These are phyloP conservation scores for Maudiozyma bulderi DNA, from an alignment of 805 yeast genomes.

Conservation along the genomic window DNA sequence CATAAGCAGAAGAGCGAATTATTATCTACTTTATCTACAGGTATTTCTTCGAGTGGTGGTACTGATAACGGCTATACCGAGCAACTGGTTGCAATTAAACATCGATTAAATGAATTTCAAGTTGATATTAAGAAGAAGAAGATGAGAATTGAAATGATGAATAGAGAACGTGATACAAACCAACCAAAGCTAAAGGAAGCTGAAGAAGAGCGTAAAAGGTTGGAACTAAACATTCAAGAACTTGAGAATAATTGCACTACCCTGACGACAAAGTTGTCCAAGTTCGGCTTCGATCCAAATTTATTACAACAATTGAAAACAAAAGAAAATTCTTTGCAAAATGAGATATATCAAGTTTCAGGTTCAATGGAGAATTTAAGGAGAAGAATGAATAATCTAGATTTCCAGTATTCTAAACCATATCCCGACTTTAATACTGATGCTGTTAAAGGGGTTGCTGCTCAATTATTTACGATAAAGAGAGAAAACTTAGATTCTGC, in stretches of 20 bases:
- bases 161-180: conserved; percentile 38
- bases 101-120: conserved; percentile 41
- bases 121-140: conserved; percentile 50
- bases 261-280: conserved; percentile 36
- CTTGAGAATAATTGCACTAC: conserved; percentile 28
- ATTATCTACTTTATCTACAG: conserved; percentile 72
- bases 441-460: conserved; percentile 81
- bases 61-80: conserved; percentile 67
- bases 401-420: conserved; percentile 65
- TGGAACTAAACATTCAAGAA: conserved; percentile 32
- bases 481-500: conserved; percentile 52
- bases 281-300: conserved; percentile 49
- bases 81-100: conserved; percentile 58
- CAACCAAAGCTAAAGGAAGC: conserved; percentile 47
- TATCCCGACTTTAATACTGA: conserved; percentile 45
- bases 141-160: conserved; percentile 48
- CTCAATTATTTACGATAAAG: conserved; percentile 63
- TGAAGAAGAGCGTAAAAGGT: conserved; percentile 36
- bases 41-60: conserved; percentile 75
- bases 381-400: conserved; percentile 61
- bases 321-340: conserved; percentile 36
- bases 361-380: conserved; percentile 45
- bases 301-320: conserved; percentile 36
- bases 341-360: conserved; percentile 35
- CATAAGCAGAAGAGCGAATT: conserved; percentile 63